phyloP scores from a whole-genome alignment of 2,329 filamentous ascomycete species.

The Colletotrichum lini region DNA sequence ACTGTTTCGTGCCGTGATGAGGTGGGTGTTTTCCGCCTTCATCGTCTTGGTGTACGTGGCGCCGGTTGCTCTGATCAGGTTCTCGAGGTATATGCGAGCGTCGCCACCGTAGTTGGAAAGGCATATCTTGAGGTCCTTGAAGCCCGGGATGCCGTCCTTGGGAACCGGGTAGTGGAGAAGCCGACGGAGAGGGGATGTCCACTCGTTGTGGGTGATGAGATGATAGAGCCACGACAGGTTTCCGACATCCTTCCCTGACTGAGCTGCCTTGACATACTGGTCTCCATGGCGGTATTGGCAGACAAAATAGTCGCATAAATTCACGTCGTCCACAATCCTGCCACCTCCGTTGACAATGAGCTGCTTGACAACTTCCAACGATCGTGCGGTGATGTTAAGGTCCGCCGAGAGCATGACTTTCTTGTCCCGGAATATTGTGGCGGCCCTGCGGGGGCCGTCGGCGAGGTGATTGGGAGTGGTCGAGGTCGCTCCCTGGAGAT shows the following conservation, averaged over 20 bases:
- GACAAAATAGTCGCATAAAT: constrained; percentile 85
- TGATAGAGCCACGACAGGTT: constrained; percentile 96
- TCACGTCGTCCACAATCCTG: constrained; percentile 73
- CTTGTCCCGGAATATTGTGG: constrained; percentile 83
- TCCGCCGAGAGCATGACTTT: constrained; percentile 84
- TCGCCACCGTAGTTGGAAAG: constrained; percentile 98
- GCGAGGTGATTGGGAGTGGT: constrained; percentile 60
- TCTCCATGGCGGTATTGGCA: constrained; percentile 88
- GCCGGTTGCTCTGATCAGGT: constrained; percentile 86
- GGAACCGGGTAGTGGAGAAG: constrained; percentile 93
- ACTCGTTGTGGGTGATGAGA: constrained; percentile 88
- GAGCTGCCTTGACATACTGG: constrained; percentile 83
- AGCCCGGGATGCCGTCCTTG: constrained; percentile 82
- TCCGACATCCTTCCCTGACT: constrained; percentile 85
- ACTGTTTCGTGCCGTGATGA: constrained; percentile 89
- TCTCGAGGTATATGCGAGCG: constrained; percentile 92
- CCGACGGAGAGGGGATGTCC: constrained; percentile 86
- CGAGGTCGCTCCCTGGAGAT: constrained; percentile 78
- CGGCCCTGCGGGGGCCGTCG: constrained; percentile 62
- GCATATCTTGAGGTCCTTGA: constrained; percentile 83
- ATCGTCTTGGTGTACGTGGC: constrained; percentile 95
- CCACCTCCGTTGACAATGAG: constrained; percentile 83
- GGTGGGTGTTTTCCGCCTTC: constrained; percentile 94
- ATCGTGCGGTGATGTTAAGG: constrained; percentile 76
- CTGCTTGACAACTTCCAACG: constrained; percentile 76